Conservation (phyloP, 2,329 filamentous ascomycete species). For the Penicillium sp. region DNA sequence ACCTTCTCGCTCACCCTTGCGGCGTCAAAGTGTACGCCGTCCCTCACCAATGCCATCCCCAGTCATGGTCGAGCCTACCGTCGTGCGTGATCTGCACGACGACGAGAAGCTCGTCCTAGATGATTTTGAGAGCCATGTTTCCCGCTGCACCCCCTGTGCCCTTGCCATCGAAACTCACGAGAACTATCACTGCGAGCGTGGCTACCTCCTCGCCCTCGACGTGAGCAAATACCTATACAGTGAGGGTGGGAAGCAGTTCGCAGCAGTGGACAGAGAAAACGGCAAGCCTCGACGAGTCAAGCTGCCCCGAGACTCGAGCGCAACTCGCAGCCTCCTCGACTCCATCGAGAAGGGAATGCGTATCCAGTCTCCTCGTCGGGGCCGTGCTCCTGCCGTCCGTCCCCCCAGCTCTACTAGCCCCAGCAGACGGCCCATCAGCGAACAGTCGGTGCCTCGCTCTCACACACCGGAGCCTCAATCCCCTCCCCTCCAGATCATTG, state of each 20-base stretch:
- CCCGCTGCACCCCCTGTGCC: conserved; percentile 36
- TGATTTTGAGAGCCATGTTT: conserved; percentile 38
- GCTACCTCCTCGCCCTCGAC: conserved; percentile 33
- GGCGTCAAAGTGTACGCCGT: conserved; percentile 21
- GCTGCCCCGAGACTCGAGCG: conserved; percentile 39
- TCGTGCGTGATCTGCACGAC: conserved; percentile 36
- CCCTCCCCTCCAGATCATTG: conserved; percentile 15
- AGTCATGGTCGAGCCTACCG: conserved; percentile 23
- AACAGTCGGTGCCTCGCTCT: conserved; percentile 16
- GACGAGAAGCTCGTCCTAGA: conserved; percentile 40
- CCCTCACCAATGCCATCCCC: conserved; percentile 33
- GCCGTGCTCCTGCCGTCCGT: conserved; percentile 14
- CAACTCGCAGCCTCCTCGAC: conserved; percentile 39
- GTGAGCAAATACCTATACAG: conserved; percentile 39
- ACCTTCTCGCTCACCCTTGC: conserved; percentile 17
- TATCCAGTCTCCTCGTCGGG: conserved; percentile 17
- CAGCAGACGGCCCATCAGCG: conserved; percentile 7
- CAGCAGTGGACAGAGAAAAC: conserved; percentile 42
- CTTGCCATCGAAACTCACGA: conserved; percentile 27
- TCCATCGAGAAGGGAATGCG: conserved; percentile 45
- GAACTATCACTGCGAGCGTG: conserved; percentile 36
- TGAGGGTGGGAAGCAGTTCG: conserved; percentile 40
- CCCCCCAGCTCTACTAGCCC: conserved; percentile 26
- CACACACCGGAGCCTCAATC: conserved; percentile 13
- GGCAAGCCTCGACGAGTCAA: conserved; percentile 42